phyloP scores from a whole-genome alignment of 2,329 filamentous ascomycete genomes.

The Anthostomella pinea region DNA sequence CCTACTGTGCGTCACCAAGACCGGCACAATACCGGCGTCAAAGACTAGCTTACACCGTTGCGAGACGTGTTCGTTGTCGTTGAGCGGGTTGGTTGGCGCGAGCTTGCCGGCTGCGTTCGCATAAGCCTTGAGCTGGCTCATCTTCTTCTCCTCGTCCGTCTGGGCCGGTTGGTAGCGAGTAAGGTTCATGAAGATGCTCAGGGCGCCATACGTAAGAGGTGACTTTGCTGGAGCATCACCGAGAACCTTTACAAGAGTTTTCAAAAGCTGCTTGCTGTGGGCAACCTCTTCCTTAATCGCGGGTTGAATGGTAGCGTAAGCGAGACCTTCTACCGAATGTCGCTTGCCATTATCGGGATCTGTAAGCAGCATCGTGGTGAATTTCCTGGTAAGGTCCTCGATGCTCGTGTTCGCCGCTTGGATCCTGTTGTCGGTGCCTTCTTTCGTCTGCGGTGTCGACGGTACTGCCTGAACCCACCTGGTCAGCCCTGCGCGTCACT shows the following conservation, averaged over 20 bases:
- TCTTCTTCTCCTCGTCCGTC: conserved; percentile 88
- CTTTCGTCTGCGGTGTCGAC: conserved; percentile 37
- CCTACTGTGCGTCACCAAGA: conserved; percentile 74
- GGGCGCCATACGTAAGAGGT: conserved; percentile 75
- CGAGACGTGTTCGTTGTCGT: conserved; percentile 73
- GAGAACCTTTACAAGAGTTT: conserved; percentile 64
- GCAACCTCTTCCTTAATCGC: conserved; percentile 80
- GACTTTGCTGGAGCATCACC: conserved; percentile 59
- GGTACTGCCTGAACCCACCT: conserved; percentile 52
- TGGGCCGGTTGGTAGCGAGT: conserved; percentile 75
- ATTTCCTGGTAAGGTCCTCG: conserved; percentile 62
- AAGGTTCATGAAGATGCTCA: conserved; percentile 84
- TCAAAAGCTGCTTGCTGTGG: conserved; percentile 65
- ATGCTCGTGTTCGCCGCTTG: conserved; percentile 58
- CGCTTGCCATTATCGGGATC: conserved; percentile 57
- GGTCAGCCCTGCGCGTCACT: conserved; percentile 25
- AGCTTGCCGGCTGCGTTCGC: conserved; percentile 76
- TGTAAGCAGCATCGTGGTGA: conserved; percentile 63
- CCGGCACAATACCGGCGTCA: conserved; percentile 71
- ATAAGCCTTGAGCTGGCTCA: conserved; percentile 90
- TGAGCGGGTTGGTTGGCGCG: conserved; percentile 61
- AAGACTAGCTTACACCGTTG: conserved; percentile 76
- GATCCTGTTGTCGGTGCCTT: conserved; percentile 41
- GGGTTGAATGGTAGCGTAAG: conserved; percentile 84
- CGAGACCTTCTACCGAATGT: conserved; percentile 83